Percentiles rank a stretch among this genome's conserved stretches.
Evolutionary conservation across 495 filamentous ascomycete species (phyloP).

Genomic region (Acidiella bohemica): DNA sequence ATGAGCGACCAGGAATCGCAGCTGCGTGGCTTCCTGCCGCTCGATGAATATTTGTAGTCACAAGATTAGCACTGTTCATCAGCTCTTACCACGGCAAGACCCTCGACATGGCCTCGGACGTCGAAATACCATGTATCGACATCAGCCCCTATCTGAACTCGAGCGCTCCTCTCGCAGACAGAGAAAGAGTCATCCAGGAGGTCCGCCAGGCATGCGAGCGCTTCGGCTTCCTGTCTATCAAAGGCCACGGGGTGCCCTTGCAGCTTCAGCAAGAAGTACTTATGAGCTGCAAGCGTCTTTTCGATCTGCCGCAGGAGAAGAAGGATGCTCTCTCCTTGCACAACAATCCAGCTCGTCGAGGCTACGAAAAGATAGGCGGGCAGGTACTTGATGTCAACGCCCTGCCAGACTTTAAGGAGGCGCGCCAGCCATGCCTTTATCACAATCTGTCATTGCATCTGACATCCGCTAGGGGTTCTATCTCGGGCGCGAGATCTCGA

Average conservation of each 20-base stretch:
- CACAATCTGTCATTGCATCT: not conserved
- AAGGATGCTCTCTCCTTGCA: slow-evolving; percentile 25
- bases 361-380: slow-evolving; percentile 29
- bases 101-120: too few relatives aligned
- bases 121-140: slow-evolving; percentile 15
- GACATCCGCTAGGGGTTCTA: slow-evolving; percentile 22
- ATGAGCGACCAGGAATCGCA: too few relatives aligned
- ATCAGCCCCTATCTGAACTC: slow-evolving; percentile 7
- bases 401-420: slow-evolving; percentile 32
- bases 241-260: slow-evolving; percentile 33
- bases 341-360: slow-evolving; percentile 27
- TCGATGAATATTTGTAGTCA: too few relatives aligned
- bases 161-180: not conserved
- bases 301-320: slow-evolving; percentile 27
- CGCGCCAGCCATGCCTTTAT: too few relatives aligned
- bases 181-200: slow-evolving; percentile 21
- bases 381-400: slow-evolving; percentile 22
- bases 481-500: slow-evolving; percentile 26
- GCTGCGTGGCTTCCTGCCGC: too few relatives aligned
- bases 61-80: too few relatives aligned
- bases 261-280: slow-evolving; percentile 20
- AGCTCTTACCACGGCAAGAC: too few relatives aligned
- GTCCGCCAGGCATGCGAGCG: slow-evolving; percentile 25
- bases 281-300: slow-evolving; percentile 20
- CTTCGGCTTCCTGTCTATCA: slow-evolving; percentile 41